phyloP scores from a whole-genome alignment of 202 grass and related monocot species.

The Panicum hallii region DNA sequence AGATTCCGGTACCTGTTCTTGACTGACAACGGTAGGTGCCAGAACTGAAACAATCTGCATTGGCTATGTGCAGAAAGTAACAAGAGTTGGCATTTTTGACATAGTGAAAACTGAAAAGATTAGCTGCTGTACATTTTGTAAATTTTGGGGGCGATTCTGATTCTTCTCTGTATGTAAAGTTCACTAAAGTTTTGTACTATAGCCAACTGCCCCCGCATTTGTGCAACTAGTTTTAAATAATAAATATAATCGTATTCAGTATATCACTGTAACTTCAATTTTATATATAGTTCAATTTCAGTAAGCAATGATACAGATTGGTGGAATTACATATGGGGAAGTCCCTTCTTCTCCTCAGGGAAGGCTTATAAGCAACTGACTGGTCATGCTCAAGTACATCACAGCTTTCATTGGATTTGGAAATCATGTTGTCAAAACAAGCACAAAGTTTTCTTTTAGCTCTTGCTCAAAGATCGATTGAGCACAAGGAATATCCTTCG shows the following conservation, averaged over 20 bases:
- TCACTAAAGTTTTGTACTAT: background rate
- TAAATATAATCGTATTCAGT: background rate
- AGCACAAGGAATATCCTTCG: no score
- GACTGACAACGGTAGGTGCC: slow-evolving; percentile 33
- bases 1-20: slow-evolving; percentile 91
- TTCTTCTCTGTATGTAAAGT: slow-evolving; percentile 44
- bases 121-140: slow-evolving; percentile 43
- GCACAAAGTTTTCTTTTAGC: no score
- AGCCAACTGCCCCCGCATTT: background rate
- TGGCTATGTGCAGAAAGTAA: slow-evolving; percentile 2
- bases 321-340: no score
- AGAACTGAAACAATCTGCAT: slow-evolving; percentile 10
- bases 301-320: no score
- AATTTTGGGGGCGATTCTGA: background rate
- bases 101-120: background rate
- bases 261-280: background rate
- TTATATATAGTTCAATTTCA: background rate
- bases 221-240: background rate
- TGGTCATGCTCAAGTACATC: no score
- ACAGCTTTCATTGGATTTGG: no score
- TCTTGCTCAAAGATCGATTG: no score
- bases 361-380: no score
- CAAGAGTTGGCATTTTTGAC: slow-evolving; percentile 22
- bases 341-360: no score
- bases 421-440: no score